These are phyloP conservation scores for Quercus parvula DNA, from an alignment of 306 rosid genomes.

Conservation along the genomic window DNA sequence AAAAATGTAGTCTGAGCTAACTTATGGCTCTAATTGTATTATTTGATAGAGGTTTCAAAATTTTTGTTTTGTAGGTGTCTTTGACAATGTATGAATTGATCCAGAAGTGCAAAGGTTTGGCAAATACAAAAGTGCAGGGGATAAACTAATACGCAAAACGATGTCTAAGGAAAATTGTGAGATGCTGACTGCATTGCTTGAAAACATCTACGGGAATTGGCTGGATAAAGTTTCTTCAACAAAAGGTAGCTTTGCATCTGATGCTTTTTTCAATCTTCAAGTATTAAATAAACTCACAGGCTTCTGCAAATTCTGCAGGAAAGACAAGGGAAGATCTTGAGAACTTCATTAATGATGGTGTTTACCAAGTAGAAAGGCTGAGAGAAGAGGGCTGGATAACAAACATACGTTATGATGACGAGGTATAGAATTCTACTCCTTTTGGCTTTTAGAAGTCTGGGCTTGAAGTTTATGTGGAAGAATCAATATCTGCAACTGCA, in stretches of 20 bases:
- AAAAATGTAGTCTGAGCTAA: neutral
- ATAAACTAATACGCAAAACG: conserved; percentile 69
- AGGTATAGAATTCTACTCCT: conserved; percentile 49
- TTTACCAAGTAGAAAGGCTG: conserved; percentile 72
- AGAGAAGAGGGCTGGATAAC: conserved; percentile 91
- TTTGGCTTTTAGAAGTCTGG: conserved; percentile 7
- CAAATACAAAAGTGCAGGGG: conserved; percentile 92
- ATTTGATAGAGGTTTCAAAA: neutral
- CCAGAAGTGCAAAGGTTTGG: conserved; percentile 93
- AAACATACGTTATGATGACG: conserved; percentile 75
- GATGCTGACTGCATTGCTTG: conserved; percentile 84
- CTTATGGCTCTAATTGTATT: no score
- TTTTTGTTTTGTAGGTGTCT: conserved; percentile 54
- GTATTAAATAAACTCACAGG: conserved; percentile 14
- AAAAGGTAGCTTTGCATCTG: conserved; percentile 58
- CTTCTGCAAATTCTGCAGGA: conserved; percentile 43
- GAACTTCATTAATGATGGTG: conserved; percentile 81
- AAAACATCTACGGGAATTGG: conserved; percentile 85
- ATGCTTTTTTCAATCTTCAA: conserved; percentile 25
- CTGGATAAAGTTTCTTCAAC: conserved; percentile 75
- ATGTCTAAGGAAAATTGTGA: conserved; percentile 80
- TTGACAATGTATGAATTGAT: conserved; percentile 83
- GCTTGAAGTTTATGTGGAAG: conserved; percentile 2
- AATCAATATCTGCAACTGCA: conserved; percentile 3
- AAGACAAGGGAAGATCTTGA: conserved; percentile 69